phyloP scores from a whole-genome alignment of 257 asterid genomes.

The Thymus quinquecostatus region DNA sequence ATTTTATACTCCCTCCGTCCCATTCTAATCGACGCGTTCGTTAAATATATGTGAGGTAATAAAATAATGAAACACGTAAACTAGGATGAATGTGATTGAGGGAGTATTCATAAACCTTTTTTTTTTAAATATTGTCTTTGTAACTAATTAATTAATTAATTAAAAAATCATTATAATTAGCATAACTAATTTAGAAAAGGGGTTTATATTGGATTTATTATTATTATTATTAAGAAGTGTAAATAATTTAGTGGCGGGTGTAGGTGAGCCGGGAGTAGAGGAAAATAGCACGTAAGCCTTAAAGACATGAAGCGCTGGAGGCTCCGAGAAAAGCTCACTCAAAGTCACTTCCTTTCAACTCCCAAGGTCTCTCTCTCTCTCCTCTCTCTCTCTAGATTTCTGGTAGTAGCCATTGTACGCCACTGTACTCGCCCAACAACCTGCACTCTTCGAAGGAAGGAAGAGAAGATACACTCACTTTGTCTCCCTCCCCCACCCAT shows the following conservation, averaged over 20 bases:
- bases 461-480: conserved; percentile 29
- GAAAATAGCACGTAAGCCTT: conserved; percentile 28
- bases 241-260: conserved; percentile 16
- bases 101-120: too few species aligned
- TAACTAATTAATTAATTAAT: too few species aligned
- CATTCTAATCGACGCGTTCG: too few species aligned
- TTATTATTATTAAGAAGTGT: too few species aligned
- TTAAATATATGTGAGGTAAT: too few species aligned
- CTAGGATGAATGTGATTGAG: too few species aligned
- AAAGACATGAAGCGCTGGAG: conserved; percentile 50
- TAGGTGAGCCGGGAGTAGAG: conserved; percentile 39
- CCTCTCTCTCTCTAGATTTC: conserved; percentile 39
- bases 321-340: conserved; percentile 65
- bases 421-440: conserved; percentile 50
- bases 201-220: too few species aligned
- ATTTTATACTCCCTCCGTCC: too few species aligned
- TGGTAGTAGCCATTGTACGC: conserved; percentile 49
- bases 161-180: too few species aligned
- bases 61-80: too few species aligned
- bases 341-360: conserved; percentile 52
- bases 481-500: conserved; percentile 21
- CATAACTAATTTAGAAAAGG: too few species aligned
- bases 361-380: conserved; percentile 44
- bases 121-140: too few species aligned
- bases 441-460: conserved; percentile 38